Evolutionary conservation across 1,284 basidiomycete species (phyloP).

Genomic region (Rhodotorula glutinis): DNA sequence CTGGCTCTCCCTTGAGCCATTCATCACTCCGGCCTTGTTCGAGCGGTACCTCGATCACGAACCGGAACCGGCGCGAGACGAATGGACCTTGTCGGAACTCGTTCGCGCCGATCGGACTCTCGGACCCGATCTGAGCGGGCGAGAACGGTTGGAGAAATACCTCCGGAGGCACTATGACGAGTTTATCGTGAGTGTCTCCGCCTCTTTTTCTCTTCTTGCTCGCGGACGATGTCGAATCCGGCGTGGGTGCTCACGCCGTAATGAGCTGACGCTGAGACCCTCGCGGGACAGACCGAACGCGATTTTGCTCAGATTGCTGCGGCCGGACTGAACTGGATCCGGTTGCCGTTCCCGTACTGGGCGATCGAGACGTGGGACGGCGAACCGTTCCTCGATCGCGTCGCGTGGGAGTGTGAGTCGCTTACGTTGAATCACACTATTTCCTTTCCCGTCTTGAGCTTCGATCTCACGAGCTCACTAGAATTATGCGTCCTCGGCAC

Average conservation of each 20-base stretch:
- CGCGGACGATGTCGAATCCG: too few species aligned
- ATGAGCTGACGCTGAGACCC: too few species aligned
- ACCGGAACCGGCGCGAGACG: slow-evolving; percentile 59
- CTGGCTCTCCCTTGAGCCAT: slow-evolving; percentile 87
- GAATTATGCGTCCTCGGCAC: fast-evolving
- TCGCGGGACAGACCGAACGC: slow-evolving; percentile 60
- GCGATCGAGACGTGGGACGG: slow-evolving; percentile 64
- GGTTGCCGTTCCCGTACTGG: slow-evolving; percentile 82
- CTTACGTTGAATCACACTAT: too few species aligned
- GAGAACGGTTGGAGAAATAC: slow-evolving; percentile 48
- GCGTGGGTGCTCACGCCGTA: too few species aligned
- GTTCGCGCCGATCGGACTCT: neutral
- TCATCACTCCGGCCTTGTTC: slow-evolving; percentile 75
- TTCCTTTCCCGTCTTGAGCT: neutral
- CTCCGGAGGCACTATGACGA: slow-evolving; percentile 70
- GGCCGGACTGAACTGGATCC: slow-evolving; percentile 69
- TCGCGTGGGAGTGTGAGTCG: slow-evolving; percentile 27
- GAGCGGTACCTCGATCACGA: slow-evolving; percentile 59
- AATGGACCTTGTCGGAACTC: slow-evolving; percentile 64
- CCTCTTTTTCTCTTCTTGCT: neutral
- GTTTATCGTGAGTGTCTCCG: slow-evolving; percentile 57
- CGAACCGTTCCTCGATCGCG: slow-evolving; percentile 27
- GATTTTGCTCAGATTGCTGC: slow-evolving; percentile 84
- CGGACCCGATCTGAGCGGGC: neutral
- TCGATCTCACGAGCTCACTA: too few species aligned